Percentiles rank a stretch among this genome's conserved stretches.
Conservation (phyloP, 148 eudicot genomes). For the Chenopodium formosanum region DNA sequence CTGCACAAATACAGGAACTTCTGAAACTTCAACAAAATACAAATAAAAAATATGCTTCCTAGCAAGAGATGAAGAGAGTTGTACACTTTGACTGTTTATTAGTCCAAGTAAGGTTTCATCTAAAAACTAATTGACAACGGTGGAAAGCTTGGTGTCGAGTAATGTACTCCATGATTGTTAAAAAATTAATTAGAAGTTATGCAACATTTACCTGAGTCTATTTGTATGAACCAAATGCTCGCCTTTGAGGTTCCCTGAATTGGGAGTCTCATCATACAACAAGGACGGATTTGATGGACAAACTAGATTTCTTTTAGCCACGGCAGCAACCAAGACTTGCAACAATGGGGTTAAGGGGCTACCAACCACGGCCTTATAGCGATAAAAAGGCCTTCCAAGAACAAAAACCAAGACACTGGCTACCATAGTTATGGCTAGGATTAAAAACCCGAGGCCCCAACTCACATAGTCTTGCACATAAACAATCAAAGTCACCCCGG, state of each 20-base stretch:
- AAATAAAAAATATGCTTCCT: too few relatives aligned
- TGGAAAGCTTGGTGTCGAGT: too few relatives aligned
- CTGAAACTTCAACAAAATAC: too few relatives aligned
- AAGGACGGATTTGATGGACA: slow-evolving; percentile 34
- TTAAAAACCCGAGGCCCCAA: slow-evolving; percentile 57
- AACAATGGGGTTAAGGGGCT: slow-evolving; percentile 68
- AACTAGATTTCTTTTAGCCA: slow-evolving; percentile 52
- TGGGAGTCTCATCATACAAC: slow-evolving; percentile 33
- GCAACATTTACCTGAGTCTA: slow-evolving; percentile 20
- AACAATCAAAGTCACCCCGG: slow-evolving; percentile 71
- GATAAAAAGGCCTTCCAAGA: slow-evolving; percentile 62
- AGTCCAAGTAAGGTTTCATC: too few relatives aligned
- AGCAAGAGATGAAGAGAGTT: too few relatives aligned
- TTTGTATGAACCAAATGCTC: slow-evolving; percentile 30
- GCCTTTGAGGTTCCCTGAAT: slow-evolving; percentile 14
- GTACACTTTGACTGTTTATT: too few relatives aligned
- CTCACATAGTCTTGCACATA: slow-evolving; percentile 66
- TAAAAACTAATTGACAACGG: too few relatives aligned
- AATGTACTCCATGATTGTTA: too few relatives aligned
- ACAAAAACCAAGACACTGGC: slow-evolving; percentile 49
- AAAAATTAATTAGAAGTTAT: too few relatives aligned
- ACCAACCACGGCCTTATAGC: slow-evolving; percentile 51
- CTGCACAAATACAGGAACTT: neutral
- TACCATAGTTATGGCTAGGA: slow-evolving; percentile 44
- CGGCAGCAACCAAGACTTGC: slow-evolving; percentile 72